A percentile compares a stretch with the other conserved stretches of the same genome.
phyloP scores from a whole-genome alignment of 2,329 filamentous ascomycete species.

The Thyridium curvatum region DNA sequence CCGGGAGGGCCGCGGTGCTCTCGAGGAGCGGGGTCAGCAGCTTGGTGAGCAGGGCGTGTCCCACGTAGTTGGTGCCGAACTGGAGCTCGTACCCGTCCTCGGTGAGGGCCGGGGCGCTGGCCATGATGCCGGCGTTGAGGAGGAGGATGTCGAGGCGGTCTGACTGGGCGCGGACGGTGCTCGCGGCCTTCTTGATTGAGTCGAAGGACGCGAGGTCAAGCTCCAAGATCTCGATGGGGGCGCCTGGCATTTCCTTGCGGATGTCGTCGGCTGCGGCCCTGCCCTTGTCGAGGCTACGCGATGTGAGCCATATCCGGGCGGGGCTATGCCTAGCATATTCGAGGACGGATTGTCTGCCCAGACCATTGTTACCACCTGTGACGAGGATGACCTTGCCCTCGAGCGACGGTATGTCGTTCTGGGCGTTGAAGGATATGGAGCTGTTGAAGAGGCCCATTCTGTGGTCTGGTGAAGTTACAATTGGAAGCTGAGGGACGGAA shows the following conservation, averaged over 20 bases:
- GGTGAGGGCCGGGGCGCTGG: conserved; percentile 23
- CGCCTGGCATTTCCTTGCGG: conserved; percentile 12
- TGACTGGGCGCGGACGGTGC: conserved; percentile 22
- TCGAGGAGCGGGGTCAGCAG: conserved; percentile 20
- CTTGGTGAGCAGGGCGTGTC: conserved; percentile 34
- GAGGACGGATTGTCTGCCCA: conserved; percentile 38
- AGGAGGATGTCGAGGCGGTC: conserved; percentile 35
- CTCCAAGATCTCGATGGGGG: conserved; percentile 23
- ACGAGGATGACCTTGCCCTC: conserved; percentile 36
- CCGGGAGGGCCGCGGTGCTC: conserved; percentile 9
- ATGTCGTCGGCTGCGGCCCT: conserved; percentile 30
- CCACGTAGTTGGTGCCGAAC: conserved; percentile 41
- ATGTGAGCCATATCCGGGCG: conserved; percentile 20
- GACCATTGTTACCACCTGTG: conserved; percentile 42
- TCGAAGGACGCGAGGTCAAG: conserved; percentile 37
- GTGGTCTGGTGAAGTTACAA: too few species aligned
- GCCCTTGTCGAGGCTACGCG: conserved; percentile 27
- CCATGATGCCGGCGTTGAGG: conserved; percentile 39
- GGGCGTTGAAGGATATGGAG: conserved; percentile 19
- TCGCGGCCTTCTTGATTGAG: conserved; percentile 33
- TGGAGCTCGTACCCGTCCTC: conserved; percentile 38
- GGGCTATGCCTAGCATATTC: conserved; percentile 32
- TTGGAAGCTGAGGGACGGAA: too few species aligned
- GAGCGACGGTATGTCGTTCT: conserved; percentile 29
- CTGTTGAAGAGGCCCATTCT: conserved; percentile 2